Conservation (phyloP, 495 filamentous ascomycete species). For the Saxophila tyrrhenica region DNA sequence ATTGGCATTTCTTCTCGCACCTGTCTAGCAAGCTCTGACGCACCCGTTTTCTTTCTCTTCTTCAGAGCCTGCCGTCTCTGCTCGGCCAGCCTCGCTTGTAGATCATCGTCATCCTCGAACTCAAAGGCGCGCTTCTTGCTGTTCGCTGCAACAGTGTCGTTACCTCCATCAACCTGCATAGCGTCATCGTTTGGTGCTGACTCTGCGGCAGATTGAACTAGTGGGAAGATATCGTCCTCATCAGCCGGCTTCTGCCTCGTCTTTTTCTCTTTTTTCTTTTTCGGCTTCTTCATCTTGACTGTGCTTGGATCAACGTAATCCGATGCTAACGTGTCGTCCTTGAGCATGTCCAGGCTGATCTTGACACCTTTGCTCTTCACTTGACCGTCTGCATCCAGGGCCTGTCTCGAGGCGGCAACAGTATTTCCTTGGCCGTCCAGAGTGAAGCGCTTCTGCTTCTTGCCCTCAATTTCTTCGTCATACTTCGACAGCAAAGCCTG, state of each 20-base stretch:
- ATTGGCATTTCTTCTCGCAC: conserved; percentile 62
- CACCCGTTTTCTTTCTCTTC: conserved; percentile 72
- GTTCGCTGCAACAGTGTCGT: conserved; percentile 29
- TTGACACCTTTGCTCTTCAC: conserved; percentile 53
- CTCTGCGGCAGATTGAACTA: conserved; percentile 31
- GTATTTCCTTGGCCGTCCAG: conserved; percentile 64
- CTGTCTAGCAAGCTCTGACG: conserved; percentile 76
- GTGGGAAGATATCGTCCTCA: conserved; percentile 60
- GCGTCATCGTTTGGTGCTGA: conserved; percentile 33
- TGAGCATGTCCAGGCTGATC: conserved; percentile 64
- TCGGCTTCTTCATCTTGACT: conserved; percentile 83
- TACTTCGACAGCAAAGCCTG: conserved; percentile 70
- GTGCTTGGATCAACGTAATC: conserved; percentile 83
- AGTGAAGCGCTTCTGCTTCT: conserved; percentile 80
- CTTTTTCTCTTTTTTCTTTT: conserved; percentile 62
- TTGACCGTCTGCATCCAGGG: conserved; percentile 41
- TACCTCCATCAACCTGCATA: conserved; percentile 64
- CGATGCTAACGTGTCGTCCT: conserved; percentile 55
- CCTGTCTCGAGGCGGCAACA: conserved; percentile 49
- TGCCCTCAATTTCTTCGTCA: conserved; percentile 88
- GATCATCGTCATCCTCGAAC: conserved; percentile 84
- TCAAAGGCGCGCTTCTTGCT: conserved; percentile 52
- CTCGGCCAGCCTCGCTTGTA: conserved; percentile 71
- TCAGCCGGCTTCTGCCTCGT: conserved; percentile 53
- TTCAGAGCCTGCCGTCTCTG: conserved; percentile 76